phyloP scores from a whole-genome alignment of 2,329 filamentous ascomycete species.

The Amauroascus niger region DNA sequence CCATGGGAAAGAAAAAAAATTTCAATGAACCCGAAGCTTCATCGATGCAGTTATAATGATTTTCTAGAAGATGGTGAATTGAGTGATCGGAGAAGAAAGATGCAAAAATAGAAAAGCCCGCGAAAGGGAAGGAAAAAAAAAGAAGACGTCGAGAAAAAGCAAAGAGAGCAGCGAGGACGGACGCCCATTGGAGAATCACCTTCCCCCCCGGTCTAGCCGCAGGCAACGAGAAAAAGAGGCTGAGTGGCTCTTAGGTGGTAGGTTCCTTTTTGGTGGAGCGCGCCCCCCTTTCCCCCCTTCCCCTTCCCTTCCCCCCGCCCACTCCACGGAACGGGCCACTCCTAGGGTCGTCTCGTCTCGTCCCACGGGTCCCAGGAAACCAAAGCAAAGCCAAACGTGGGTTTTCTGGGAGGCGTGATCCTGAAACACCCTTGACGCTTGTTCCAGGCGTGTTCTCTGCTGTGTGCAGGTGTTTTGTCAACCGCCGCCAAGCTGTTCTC shows the following conservation, averaged over 20 bases:
- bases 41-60: background rate
- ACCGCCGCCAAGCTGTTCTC: background rate
- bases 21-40: background rate
- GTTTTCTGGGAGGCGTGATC: background rate
- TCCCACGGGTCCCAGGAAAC: too few species aligned
- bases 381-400: too few species aligned
- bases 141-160: background rate
- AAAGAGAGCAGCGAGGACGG: background rate
- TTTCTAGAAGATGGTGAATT: background rate
- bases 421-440: background rate
- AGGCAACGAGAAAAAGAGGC: constrained; percentile 7
- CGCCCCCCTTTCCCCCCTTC: too few species aligned
- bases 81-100: background rate
- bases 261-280: too few species aligned
- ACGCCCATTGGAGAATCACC: background rate
- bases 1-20: constrained; percentile 1
- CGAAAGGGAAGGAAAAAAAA: background rate
- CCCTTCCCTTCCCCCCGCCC: too few species aligned
- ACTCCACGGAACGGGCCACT: background rate
- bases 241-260: too few species aligned
- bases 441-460: too few species aligned
- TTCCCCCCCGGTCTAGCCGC: constrained; percentile 4
- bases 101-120: constrained; percentile 9
- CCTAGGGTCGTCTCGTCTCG: background rate
- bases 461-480: too few species aligned